Base-by-base conservation (phyloP, 345 rosid genomes). In the Gossypioides kirkii region DNA sequence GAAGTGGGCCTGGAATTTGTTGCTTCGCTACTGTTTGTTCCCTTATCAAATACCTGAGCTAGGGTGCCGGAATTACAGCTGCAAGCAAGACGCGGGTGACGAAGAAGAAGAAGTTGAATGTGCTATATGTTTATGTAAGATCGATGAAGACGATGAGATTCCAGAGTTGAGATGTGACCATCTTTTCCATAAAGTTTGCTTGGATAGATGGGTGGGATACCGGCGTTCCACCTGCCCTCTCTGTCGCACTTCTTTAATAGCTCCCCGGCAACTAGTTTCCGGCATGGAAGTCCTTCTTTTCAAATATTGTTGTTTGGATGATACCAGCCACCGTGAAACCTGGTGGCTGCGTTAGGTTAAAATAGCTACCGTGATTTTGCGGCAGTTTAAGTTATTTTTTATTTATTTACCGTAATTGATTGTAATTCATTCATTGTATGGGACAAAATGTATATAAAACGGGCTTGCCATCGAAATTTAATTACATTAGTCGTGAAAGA, bases 331-430 rank as follows among this genome's bases (percentile, higher is more conserved):
- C 2, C 81, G 71, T 2, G 71, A 77, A 14, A 22, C 69, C 17
- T 84, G 87, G 87, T 84, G 84, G 87, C 73, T 84, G 9, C 72
- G 87, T 17, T 69, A 46, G 69, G 25, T n/a, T 52, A 17, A n/a
- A 52, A 52, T 52, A n/a, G 8, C 7, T 3, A n/a, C 56, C 22
- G 22, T n/a, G 23, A 52, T 6, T 16, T 52, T 17, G 22, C 2
- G 10, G 22, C 11, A 6, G 56, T n/a, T 8, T 1, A 9, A 5
- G 5, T 54, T 32, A 7, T 53, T 1, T 49, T 52, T 18, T 18
- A 53, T 53, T 8, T 53, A 53, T 53, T 52, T 7, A 52, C n/a
- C 56, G 11, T 22, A 55, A 55, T n/a, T 20, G 22, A 20, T 55
- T 7, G 10, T 20, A 22, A 20, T 55, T 22, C 13, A 56, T 22